Base-by-base conservation (phyloP, 163 green algal genomes). In the Scenedesmus sp. region DNA sequence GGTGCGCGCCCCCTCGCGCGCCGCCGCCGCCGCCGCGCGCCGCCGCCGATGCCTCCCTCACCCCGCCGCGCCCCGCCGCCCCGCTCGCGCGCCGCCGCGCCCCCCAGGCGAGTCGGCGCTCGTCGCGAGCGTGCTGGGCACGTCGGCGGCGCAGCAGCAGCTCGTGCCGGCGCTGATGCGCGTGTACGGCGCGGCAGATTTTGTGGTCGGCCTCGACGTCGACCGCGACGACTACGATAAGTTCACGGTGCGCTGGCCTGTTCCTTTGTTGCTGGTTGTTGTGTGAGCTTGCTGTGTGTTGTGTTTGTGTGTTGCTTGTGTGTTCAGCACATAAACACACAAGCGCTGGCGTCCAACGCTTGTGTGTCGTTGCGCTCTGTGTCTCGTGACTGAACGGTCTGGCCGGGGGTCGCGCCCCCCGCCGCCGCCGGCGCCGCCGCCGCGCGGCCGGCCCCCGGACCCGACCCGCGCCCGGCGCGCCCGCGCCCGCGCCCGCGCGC, bases 121-220 rank as follows among this genome's bases (percentile, higher is more conserved):
- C 14, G 85, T 88, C 62, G 87, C 82, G 0, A 77, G 77, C 9
- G 84, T 89, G 77, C 75, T 90, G 64, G 70, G 79, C 42, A 80
- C 79, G 2, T 78, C 78, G 9, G 83, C 74, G 1, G 70, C 74
- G 48, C 24, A 69, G 67, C 53, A 86, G 34, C 63, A 87, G 53
- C 84, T 96, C 36, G 74, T 92, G 64, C 90, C 90, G 1, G 91
- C 91, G 17, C 84, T 96, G 36, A 94, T 96, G 91, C 67, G 81
- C 20, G 83, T 86, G 4, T 94, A 96, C 63, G 84, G 87, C 4
- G 81, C 83, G 20, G 91, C 91, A 4, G 92, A 96, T 74, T 84
- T 90, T 79, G 92, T 96, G 64, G 92, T 94, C 54, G 91, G 92
- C 10, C 85, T 96, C 74, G 92, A 96, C 53, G 92, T 96, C 51